phyloP scores from a whole-genome alignment of 768 basidiomycete species.

The Agrocybe praecox region DNA sequence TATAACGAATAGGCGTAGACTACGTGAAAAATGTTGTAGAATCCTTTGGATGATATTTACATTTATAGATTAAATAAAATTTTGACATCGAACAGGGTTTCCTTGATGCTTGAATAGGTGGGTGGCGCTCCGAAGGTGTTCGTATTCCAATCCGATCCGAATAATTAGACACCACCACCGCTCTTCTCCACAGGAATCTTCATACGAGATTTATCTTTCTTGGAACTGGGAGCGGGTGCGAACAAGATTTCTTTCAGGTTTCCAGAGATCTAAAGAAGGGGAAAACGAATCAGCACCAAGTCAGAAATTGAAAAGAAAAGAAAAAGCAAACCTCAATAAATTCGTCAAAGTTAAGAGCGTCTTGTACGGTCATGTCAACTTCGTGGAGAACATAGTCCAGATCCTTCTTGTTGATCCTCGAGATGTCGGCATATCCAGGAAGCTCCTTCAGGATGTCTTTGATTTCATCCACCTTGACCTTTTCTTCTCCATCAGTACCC shows the following conservation, averaged over 20 bases:
- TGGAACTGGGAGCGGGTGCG: slow-evolving; percentile 31
- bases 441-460: slow-evolving; percentile 45
- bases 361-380: slow-evolving; percentile 63
- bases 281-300: background rate
- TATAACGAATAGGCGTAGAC: too few relatives aligned
- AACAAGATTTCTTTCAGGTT: slow-evolving; percentile 69
- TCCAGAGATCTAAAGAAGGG: slow-evolving; percentile 64
- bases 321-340: slow-evolving; percentile 75
- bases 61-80: slow-evolving; percentile 7
- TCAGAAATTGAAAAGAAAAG: slow-evolving; percentile 1
- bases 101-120: too few relatives aligned
- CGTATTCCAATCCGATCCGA: background rate
- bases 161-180: slow-evolving; percentile 51
- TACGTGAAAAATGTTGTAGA: too few relatives aligned
- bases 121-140: too few relatives aligned
- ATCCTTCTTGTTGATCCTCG: slow-evolving; percentile 58
- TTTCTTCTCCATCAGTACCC: slow-evolving; percentile 33
- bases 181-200: slow-evolving; percentile 59
- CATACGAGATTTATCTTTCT: slow-evolving; percentile 29
- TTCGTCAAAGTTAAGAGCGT: slow-evolving; percentile 75
- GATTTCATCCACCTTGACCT: slow-evolving; percentile 41
- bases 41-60: too few relatives aligned
- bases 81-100: background rate
- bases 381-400: slow-evolving; percentile 76
- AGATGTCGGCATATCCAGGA: slow-evolving; percentile 61